These are phyloP conservation scores for Nigrospora sphaerica DNA, from an alignment of 2,329 filamentous ascomycete genomes.

Conservation along the genomic window DNA sequence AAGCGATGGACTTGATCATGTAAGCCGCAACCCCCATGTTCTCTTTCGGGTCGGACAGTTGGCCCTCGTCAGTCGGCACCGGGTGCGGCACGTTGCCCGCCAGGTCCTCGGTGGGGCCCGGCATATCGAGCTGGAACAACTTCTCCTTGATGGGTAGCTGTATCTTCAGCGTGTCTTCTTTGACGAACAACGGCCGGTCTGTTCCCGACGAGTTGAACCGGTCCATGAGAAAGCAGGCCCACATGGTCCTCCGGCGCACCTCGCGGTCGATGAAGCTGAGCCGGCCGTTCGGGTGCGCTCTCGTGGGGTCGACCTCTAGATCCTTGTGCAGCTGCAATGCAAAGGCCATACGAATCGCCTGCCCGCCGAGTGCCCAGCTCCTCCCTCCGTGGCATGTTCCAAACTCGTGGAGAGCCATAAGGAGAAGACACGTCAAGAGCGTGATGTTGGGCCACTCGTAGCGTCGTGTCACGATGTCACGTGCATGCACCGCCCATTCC, in stretches of 20 bases:
- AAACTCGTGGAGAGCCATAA: conserved; percentile 90
- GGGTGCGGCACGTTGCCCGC: conserved; percentile 62
- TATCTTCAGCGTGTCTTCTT: conserved; percentile 81
- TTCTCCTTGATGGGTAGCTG: conserved; percentile 87
- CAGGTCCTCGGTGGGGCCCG: conserved; percentile 77
- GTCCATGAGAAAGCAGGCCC: conserved; percentile 97
- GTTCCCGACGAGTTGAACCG: conserved; percentile 94
- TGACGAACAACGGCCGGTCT: conserved; percentile 83
- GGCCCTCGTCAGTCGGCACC: conserved; percentile 54
- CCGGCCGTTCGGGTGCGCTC: conserved; percentile 53
- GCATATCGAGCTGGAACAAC: conserved; percentile 85
- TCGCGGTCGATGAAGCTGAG: conserved; percentile 90
- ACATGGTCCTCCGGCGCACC: conserved; percentile 90
- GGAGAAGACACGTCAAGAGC: conserved; percentile 81
- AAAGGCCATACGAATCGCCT: conserved; percentile 95
- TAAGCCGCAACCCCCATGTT: conserved; percentile 96
- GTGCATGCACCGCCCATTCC: conserved; percentile 81
- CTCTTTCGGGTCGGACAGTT: conserved; percentile 58
- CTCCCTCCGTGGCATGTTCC: conserved; percentile 93
- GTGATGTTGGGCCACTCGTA: conserved; percentile 97
- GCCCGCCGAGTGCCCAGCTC: conserved; percentile 92
- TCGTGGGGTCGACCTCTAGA: conserved; percentile 70
- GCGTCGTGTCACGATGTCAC: conserved; percentile 76
- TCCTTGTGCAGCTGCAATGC: conserved; percentile 91
- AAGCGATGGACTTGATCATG: conserved; percentile 73